phyloP scores from a whole-genome alignment of 257 asterid species.

The Fraxinus pennsylvanica region DNA sequence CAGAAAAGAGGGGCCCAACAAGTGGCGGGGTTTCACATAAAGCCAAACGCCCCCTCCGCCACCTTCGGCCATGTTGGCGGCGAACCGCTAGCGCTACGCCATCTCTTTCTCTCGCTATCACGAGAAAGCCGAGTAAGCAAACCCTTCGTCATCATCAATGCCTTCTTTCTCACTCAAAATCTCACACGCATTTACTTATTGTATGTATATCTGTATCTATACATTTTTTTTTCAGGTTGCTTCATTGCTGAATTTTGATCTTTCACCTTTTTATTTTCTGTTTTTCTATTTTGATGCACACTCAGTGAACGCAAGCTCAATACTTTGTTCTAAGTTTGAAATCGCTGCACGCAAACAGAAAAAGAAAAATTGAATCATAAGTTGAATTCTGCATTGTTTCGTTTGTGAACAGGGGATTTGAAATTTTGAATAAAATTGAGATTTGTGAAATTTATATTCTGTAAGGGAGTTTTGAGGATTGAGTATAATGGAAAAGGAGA shows the following conservation, averaged over 20 bases:
- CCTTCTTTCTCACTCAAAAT: conserved; percentile 7
- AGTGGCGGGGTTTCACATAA: conserved; percentile 69
- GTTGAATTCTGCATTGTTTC: not conserved
- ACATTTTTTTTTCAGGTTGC: conserved; percentile 21
- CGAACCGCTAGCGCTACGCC: conserved; percentile 44
- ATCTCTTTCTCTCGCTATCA: conserved; percentile 26
- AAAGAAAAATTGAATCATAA: not conserved
- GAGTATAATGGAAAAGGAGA: conserved; percentile 58
- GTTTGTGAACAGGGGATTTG: conserved; percentile 5
- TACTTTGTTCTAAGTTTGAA: conserved; percentile 26
- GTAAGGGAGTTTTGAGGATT: not conserved
- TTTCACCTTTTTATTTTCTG: not conserved
- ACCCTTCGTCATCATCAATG: conserved; percentile 29
- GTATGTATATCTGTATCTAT: conserved; percentile 21
- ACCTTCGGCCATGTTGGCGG: conserved; percentile 38
- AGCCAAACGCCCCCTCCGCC: conserved; percentile 36
- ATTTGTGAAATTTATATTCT: conserved; percentile 21
- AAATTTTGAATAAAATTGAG: conserved; percentile 38
- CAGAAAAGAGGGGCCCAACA: conserved; percentile 21
- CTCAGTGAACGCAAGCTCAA: conserved; percentile 31
- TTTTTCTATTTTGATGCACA: not conserved
- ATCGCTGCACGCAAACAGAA: conserved; percentile 34
- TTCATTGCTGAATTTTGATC: conserved; percentile 34
- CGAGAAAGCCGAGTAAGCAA: conserved; percentile 33
- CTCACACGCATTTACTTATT: conserved; percentile 20